Evolutionary conservation across 306 rosid genomes (phyloP).

Genomic region (Albizia julibrissin): DNA sequence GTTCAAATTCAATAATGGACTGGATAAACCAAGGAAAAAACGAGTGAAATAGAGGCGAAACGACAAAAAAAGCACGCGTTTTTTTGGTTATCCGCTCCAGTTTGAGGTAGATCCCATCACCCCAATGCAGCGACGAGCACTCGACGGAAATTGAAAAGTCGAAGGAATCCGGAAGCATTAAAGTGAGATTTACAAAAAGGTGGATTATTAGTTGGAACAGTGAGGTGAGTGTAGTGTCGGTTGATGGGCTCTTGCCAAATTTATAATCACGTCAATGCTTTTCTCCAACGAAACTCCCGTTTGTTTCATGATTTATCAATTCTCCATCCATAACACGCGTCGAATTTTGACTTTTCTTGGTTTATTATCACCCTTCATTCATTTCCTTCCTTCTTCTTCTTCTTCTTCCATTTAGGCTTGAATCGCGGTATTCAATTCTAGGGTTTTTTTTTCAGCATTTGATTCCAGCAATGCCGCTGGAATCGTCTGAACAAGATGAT

Average conservation of each 20-base stretch:
- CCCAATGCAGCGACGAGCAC: neutral
- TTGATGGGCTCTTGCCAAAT: neutral
- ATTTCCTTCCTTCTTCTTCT: neutral
- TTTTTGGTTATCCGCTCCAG: neutral
- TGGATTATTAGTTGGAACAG: neutral
- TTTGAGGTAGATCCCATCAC: neutral
- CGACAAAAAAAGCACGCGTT: conserved; percentile 7
- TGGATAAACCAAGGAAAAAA: neutral
- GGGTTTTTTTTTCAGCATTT: neutral
- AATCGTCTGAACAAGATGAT: conserved; percentile 63
- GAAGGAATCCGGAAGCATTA: neutral
- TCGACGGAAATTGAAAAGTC: neutral
- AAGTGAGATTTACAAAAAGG: neutral
- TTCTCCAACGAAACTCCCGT: neutral
- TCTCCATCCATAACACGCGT: neutral
- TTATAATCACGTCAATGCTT: neutral
- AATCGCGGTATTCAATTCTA: neutral
- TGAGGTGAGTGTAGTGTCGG: neutral
- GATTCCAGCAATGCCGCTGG: conserved; percentile 61
- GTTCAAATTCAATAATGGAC: neutral
- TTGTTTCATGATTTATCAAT: neutral
- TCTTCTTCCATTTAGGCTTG: neutral
- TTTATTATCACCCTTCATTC: no score
- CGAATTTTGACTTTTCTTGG: neutral
- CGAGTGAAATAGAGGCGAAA: neutral